Conservation (phyloP, 2,329 filamentous ascomycete genomes). For the Madurella mycetomatis region DNA sequence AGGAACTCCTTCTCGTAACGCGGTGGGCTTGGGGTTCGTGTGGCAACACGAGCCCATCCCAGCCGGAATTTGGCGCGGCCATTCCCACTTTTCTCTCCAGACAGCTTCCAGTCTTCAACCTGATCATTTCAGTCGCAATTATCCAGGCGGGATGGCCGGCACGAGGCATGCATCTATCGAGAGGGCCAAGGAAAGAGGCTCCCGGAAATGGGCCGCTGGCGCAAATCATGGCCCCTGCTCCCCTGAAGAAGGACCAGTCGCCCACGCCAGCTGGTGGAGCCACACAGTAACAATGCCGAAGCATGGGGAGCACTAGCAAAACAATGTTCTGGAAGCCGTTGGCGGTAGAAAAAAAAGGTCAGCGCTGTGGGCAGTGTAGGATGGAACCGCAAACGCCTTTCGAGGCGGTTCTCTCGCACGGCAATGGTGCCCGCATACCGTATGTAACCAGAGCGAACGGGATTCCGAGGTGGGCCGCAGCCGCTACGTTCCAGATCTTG, state of each 20-base stretch:
- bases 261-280: slow-evolving; percentile 2
- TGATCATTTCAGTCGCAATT: too few relatives aligned
- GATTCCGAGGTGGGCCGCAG: not conserved
- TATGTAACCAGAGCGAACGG: not conserved
- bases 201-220: not conserved
- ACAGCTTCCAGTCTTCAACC: too few relatives aligned
- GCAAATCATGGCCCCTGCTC: slow-evolving; percentile 1
- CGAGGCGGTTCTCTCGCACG: not conserved
- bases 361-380: too few relatives aligned
- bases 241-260: slow-evolving; percentile 15
- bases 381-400: not conserved
- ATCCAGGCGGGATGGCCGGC: not conserved
- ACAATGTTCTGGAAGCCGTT: slow-evolving; percentile 10
- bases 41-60: too few relatives aligned
- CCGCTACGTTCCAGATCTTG: slow-evolving; percentile 22
- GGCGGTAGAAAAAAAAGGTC: too few relatives aligned
- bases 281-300: slow-evolving; percentile 6
- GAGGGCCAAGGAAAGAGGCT: not conserved
- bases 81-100: too few relatives aligned
- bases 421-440: not conserved
- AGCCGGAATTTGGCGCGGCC: too few relatives aligned
- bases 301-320: slow-evolving; percentile 5
- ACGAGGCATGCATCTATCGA: slow-evolving; percentile 6
- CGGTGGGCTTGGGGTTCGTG: too few relatives aligned
- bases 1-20: too few relatives aligned